Percentiles rank a stretch among this genome's conserved stretches.
Conservation (phyloP, 2,329 filamentous ascomycete species). For the Lasiodiplodia sp. region DNA sequence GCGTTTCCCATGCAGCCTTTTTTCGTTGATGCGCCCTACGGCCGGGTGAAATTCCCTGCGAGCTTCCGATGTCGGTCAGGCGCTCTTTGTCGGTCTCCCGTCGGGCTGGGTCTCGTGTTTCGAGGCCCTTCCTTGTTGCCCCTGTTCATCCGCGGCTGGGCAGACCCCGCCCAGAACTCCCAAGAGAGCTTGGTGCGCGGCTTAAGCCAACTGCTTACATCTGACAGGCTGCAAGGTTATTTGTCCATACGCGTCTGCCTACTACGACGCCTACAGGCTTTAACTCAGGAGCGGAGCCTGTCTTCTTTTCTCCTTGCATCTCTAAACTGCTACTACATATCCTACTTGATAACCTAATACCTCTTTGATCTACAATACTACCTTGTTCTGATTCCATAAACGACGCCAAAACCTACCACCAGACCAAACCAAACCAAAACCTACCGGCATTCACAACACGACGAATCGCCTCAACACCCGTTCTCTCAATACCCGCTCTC, state of each 20-base stretch:
- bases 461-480: no score
- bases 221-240: background rate
- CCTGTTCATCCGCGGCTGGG: background rate
- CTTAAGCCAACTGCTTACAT: background rate
- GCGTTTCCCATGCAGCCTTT: background rate
- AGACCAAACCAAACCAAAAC: background rate
- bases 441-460: background rate
- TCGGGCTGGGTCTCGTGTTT: background rate
- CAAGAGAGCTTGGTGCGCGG: constrained; percentile 12
- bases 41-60: background rate
- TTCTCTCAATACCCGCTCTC: no score
- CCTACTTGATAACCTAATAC: background rate
- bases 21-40: background rate
- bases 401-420: background rate
- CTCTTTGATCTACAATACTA: background rate
- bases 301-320: background rate
- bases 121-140: background rate
- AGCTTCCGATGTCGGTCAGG: constrained; percentile 2
- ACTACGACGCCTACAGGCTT: background rate
- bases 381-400: background rate
- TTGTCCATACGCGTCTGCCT: background rate
- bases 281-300: background rate
- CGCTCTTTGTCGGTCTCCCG: background rate
- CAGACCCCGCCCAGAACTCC: background rate
- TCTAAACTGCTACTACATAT: background rate